Base-by-base conservation (phyloP, 306 rosid species). In the Potentilla sterilis region DNA sequence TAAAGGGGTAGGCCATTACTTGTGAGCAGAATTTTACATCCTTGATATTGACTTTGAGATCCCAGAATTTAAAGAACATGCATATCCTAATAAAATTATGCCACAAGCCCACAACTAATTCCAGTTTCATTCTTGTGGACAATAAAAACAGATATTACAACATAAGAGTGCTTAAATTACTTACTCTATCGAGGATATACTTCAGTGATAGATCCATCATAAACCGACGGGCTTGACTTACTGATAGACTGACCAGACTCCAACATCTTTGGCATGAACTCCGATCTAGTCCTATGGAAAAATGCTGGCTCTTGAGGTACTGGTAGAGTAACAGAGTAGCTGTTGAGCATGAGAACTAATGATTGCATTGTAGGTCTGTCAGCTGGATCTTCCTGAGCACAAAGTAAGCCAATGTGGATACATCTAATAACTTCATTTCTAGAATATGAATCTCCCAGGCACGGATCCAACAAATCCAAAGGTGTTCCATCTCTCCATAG, bases 351-450 rank as follows among this genome's bases (percentile, higher is more conserved):
- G 61, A 85, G 79, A 70, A 84, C 78, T 40, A 89, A 28, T 12
- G 87, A 57, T 32, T 67, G 81, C 90, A 87, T 86, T 2, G 89
- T 81, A 11, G 95, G 95, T 38, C 88, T 82, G 28, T 70, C 79
- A 21, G 61, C 54, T 19, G 81, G 80, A 82, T 82, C 81, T 62
- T 87, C 87, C n/a, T 86, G 86, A 75, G 79, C 83, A 80, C 89
- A 86, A n/a, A 78, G 69, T 55, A 89, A 75, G 7, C 87, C 92
- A 19, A 90, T 81, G 6, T 87, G 80, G 44, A 88, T 80, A 77
- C 92, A 87, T 79, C 87, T 84, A 2, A 69, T 72, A 5, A 82
- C 81, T 84, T 87, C 92, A 35, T 12, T 41, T 24, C 43, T 74
- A 2, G 61, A 67, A 24, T 37, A 78, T 22, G 81, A 68, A 7